Conservation (phyloP, 768 basidiomycete species). For the Termitomyces titanicus region DNA sequence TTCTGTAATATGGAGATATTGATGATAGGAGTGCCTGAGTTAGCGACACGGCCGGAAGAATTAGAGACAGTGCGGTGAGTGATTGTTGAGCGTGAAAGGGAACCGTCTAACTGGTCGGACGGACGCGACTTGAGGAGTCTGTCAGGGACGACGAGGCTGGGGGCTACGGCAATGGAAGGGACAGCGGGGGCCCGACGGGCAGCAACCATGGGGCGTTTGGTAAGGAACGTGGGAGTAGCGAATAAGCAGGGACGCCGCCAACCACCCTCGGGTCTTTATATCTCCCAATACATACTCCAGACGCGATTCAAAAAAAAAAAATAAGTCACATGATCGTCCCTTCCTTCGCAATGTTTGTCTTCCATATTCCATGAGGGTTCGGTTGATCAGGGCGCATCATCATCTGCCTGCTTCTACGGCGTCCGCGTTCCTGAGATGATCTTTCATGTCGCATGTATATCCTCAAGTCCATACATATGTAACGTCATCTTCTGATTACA, state of each 20-base stretch:
- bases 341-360: too few relatives aligned
- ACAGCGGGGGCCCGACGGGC: slow-evolving; percentile 19
- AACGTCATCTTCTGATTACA: slow-evolving; percentile 7
- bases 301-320: neutral
- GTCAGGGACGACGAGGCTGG: slow-evolving; percentile 34
- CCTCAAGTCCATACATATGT: neutral
- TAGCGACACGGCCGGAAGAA: slow-evolving; percentile 22
- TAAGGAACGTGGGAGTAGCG: slow-evolving; percentile 5
- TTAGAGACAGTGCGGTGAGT: slow-evolving; percentile 14
- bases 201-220: slow-evolving; percentile 4
- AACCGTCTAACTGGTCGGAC: slow-evolving; percentile 42
- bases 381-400: neutral
- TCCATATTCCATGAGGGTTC: too few relatives aligned
- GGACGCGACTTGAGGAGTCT: slow-evolving; percentile 43
- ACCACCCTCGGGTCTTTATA: neutral
- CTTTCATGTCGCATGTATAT: neutral
- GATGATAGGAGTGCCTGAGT: slow-evolving; percentile 47
- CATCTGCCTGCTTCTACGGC: neutral
- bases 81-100: slow-evolving; percentile 26
- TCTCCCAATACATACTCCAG: neutral
- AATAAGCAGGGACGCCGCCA: neutral
- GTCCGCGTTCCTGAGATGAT: slow-evolving; percentile 5
- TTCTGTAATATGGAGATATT: slow-evolving; percentile 44
- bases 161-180: slow-evolving; percentile 33
- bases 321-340: slow-evolving; percentile 10